Evolutionary conservation across 1,284 basidiomycete genomes (phyloP).

Genomic region (Schizophyllum amplum): DNA sequence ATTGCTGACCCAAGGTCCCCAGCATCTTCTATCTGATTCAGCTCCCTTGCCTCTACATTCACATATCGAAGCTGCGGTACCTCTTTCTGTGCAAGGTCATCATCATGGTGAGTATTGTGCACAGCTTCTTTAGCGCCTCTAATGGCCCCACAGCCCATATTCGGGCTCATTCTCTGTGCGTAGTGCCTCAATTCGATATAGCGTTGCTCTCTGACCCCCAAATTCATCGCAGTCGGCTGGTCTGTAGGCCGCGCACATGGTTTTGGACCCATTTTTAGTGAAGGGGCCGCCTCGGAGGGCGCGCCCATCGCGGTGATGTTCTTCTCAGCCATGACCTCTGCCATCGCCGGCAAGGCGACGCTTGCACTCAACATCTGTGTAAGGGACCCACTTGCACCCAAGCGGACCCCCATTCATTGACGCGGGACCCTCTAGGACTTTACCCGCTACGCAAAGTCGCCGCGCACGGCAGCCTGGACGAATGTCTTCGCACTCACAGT

Average conservation of each 20-base stretch:
- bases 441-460: slow-evolving; percentile 17
- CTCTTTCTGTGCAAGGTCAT: slow-evolving; percentile 54
- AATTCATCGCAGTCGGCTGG: slow-evolving; percentile 19
- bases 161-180: slow-evolving; percentile 16
- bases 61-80: slow-evolving; percentile 49
- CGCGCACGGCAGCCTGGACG: slow-evolving; percentile 16
- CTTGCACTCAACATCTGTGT: slow-evolving; percentile 16
- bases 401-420: neutral
- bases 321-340: slow-evolving; percentile 19
- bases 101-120: slow-evolving; percentile 29
- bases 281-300: slow-evolving; percentile 10
- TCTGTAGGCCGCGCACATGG: slow-evolving; percentile 15
- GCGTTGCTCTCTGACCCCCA: no score
- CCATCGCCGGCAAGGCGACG: slow-evolving; percentile 17
- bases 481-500: slow-evolving; percentile 17
- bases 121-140: no score
- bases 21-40: slow-evolving; percentile 59
- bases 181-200: no score
- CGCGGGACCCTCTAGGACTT: slow-evolving; percentile 10
- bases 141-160: no score
- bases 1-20: slow-evolving; percentile 19
- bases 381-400: neutral
- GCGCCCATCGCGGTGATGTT: slow-evolving; percentile 13
- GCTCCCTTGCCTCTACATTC: slow-evolving; percentile 57
- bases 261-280: slow-evolving; percentile 16